Conservation (phyloP, 225 moss, liverwort and hornwort species). For the Pseudisothecium myosuroides region DNA sequence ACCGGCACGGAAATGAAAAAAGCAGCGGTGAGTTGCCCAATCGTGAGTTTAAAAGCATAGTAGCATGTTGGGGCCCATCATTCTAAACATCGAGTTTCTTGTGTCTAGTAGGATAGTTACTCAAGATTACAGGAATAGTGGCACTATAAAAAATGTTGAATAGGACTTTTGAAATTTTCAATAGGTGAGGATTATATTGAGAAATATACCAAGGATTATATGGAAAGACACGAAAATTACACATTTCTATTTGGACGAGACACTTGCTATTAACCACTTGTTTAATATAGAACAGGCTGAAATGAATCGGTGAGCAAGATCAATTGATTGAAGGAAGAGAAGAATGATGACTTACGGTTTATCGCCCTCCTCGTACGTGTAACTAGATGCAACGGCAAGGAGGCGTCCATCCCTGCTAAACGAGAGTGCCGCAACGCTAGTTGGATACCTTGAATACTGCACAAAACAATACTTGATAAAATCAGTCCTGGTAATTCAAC, state of each 20-base stretch:
- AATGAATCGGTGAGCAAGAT: not conserved
- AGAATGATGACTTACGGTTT: constrained; percentile 54
- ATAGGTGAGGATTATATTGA: not conserved
- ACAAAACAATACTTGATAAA: not conserved
- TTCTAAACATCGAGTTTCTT: not conserved
- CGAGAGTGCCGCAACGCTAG: constrained; percentile 89
- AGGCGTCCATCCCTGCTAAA: constrained; percentile 98
- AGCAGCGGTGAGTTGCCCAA: not conserved
- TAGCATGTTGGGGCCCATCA: not conserved
- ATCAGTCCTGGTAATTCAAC: not conserved
- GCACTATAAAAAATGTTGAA: not conserved
- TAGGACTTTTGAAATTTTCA: not conserved
- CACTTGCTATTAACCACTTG: not conserved
- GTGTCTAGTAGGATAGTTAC: not conserved
- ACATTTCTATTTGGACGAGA: not conserved
- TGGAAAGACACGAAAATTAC: not conserved
- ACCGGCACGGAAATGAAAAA: not conserved
- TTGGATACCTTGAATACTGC: constrained; percentile 93
- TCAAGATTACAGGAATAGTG: not conserved
- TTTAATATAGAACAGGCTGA: not conserved
- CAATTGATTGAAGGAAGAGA: not conserved
- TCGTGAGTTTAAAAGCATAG: not conserved
- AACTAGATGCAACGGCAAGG: constrained; percentile 93
- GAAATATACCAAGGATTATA: not conserved
- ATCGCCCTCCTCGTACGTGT: constrained; percentile 96